Evolutionary conservation across 2,329 filamentous ascomycete genomes (phyloP), one percentile per base, ranked within the genome.

Genomic region (Pseudogymnoascus sp.): DNA sequence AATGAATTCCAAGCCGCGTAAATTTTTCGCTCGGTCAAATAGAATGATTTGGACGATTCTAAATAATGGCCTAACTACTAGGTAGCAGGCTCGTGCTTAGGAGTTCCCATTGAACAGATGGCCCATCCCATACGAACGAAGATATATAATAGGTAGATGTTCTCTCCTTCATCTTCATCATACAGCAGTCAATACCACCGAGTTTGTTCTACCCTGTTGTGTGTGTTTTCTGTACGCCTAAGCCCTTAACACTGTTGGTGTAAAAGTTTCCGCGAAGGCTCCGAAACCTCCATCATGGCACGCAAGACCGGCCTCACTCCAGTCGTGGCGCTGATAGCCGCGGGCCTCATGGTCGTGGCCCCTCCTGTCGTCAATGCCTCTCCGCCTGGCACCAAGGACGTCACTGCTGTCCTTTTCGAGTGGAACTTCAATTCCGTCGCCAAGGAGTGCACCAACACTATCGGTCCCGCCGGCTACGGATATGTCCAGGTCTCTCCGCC

Each of bases 381-480:
- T 14, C 23, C 47, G 26, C 47, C 47, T 16, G 47, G 47, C 21
- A 54, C 14, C 23, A 54, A 31, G 23, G 47, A 54, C 4, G 47
- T 54, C 26, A 54, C 47, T 54, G 47, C 47, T 11, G 47, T 54
- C 23, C 47, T 54, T 54, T 54, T 54, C 26, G 47, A 54, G 47
- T 54, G 47, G 47, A 54, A 54, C 14, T 54, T 54, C n/a, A 54
- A 54, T 14, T 54, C 47, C n/a, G n/a, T 54, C 26, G 47, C 47
- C n/a, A 54, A 54, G 47, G 47, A 54, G 47, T 54, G 47, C 26
- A 54, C 47, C 26, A 54, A 54, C 47, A 54, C 47, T 16, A 16
- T 54, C n/a, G 47, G 47, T 54, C 47, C 47, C 7, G 47, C 47
- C 26, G 47, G 47, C 14, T 54, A 54, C 26, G 47, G 47, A 31